Percentiles rank a stretch among this genome's conserved stretches.
Evolutionary conservation across 2,329 filamentous ascomycete genomes (phyloP).

Genomic region (Penicillium sp.): DNA sequence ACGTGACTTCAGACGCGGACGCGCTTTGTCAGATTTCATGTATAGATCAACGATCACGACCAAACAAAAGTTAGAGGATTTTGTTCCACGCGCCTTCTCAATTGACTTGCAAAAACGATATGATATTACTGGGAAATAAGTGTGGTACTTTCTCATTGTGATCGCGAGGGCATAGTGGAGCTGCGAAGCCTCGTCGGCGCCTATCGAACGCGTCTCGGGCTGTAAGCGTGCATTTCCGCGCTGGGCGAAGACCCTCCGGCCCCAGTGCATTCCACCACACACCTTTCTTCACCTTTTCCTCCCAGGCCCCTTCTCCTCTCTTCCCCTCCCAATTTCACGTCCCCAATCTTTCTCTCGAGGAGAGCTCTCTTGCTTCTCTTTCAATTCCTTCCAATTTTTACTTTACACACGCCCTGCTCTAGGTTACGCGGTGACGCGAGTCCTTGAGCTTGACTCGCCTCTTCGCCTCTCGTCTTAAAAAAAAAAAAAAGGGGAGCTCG

Average conservation of each 20-base stretch:
- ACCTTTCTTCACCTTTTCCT: constrained; percentile 23
- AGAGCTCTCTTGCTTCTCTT: neutral
- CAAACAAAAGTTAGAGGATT: neutral
- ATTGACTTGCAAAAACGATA: neutral
- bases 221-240: constrained; percentile 44
- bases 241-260: constrained; percentile 35
- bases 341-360: constrained; percentile 4
- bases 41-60: constrained; percentile 8
- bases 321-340: constrained; percentile 23
- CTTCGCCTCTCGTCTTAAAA: constrained; percentile 15
- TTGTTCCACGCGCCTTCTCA: neutral
- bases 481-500: constrained; percentile 12
- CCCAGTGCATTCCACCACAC: constrained; percentile 37
- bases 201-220: constrained; percentile 43
- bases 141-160: neutral
- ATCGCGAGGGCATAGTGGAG: constrained; percentile 28
- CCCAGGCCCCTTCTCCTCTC: constrained; percentile 22
- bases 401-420: constrained; percentile 9
- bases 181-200: constrained; percentile 37
- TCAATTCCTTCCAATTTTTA: constrained; percentile 4
- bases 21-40: constrained; percentile 12
- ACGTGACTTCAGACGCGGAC: constrained; percentile 25
- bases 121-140: neutral
- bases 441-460: constrained; percentile 26
- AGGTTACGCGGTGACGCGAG: constrained; percentile 25